Evolutionary conservation across 2,329 filamentous ascomycete species (phyloP).

Genomic region (Aspergillus nomiae): DNA sequence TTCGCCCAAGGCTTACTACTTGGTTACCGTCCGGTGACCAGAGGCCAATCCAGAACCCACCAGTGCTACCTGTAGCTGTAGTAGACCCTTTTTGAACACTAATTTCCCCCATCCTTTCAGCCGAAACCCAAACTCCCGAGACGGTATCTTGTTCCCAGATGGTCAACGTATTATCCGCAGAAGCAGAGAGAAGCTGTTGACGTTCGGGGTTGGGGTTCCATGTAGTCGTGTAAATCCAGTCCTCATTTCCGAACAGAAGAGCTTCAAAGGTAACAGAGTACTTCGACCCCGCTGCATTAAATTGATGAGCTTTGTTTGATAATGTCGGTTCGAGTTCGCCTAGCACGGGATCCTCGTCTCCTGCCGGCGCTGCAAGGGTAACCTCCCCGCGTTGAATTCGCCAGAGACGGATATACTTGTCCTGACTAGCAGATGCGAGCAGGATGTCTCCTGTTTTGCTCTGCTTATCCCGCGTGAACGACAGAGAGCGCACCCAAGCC

Average conservation of each 20-base stretch:
- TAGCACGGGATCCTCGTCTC: constrained; percentile 39
- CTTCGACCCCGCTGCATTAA: constrained; percentile 62
- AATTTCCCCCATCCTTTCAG: constrained; percentile 84
- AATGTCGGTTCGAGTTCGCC: constrained; percentile 65
- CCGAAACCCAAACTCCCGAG: constrained; percentile 90
- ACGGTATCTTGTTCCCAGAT: constrained; percentile 85
- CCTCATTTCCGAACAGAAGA: constrained; percentile 89
- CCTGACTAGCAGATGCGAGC: constrained; percentile 91
- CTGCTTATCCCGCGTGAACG: constrained; percentile 68
- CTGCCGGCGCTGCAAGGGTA: constrained; percentile 53
- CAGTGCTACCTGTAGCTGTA: constrained; percentile 91
- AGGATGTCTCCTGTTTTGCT: constrained; percentile 66
- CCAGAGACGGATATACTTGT: constrained; percentile 96
- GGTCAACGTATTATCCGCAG: constrained; percentile 90
- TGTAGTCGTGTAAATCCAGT: constrained; percentile 91
- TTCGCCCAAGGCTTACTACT: constrained; percentile 82
- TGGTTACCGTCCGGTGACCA: constrained; percentile 79
- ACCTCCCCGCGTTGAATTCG: constrained; percentile 72
- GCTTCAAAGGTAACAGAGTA: constrained; percentile 92
- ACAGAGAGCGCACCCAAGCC: constrained; percentile 87
- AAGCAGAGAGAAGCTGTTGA: constrained; percentile 80
- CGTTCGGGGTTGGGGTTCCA: constrained; percentile 65
- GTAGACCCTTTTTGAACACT: constrained; percentile 94
- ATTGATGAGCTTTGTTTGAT: constrained; percentile 84
- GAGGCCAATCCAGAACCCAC: constrained; percentile 93